Evolutionary conservation across 306 rosid genomes (phyloP), one percentile per base, ranked within the genome.

Genomic region (Dryas alaskensis): DNA sequence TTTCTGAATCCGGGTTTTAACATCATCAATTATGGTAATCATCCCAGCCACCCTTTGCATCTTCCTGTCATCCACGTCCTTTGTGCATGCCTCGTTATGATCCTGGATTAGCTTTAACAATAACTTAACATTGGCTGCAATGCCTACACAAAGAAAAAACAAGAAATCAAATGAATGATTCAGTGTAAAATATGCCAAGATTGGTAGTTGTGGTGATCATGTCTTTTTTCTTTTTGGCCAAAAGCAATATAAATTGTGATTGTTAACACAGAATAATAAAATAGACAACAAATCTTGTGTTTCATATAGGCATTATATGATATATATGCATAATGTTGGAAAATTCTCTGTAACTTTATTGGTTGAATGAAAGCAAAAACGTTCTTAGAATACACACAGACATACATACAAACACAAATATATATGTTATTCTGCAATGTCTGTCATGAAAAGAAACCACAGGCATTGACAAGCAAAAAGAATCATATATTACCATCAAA

Each of bases 41-140:
- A 94, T 94, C 57, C 97, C 98, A 53, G 89, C 86, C 79, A 90
- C 84, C 86, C 96, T 94, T 44, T 89, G 89, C 37, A 71, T 53
- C 73, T 73, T 92, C 6, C 97, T 69, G 31, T 82, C 96, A 37
- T 83, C 83, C 3, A 81, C 80, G 14, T 88, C 96, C 74, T 76
- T 94, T 10, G 80, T 8, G 70, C 69, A n/a, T 12, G 80, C 86
- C 74, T 82, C 96, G 65, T 88, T 88, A 19, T 89, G 91, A 42
- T 94, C 96, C 72, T 94, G 92, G 80, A 94, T 81, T 7, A 92
- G 69, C 74, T 92, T 94, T 72, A 94, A 60, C 49, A 94, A 77
- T 27, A 88, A 67, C 90, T 83, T 92, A 3, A 90, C 89, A 78
- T 86, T 87, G 2, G 89, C 73, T 43, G 93, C 79, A 64, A 94